Conservation (phyloP, 2,329 filamentous ascomycete species). For the Huntiella moniliformis region DNA sequence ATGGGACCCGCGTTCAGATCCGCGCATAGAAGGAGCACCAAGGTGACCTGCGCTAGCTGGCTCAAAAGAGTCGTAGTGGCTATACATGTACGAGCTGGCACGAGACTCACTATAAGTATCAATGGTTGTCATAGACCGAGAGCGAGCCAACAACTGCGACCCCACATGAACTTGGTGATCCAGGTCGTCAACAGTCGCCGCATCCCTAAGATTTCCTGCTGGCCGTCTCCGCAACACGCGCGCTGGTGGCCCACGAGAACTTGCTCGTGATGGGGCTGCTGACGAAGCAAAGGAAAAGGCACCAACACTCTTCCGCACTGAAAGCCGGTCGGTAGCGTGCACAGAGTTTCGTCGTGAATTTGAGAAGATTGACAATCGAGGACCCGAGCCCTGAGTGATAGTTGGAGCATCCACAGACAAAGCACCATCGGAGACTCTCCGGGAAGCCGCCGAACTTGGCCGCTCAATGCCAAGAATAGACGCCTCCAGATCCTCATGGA, state of each 20-base stretch:
- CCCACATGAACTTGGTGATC: slow-evolving; percentile 18
- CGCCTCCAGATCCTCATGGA: background rate
- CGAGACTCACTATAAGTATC: slow-evolving; percentile 43
- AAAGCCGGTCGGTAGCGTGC: slow-evolving; percentile 35
- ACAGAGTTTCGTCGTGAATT: slow-evolving; percentile 40
- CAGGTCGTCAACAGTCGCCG: slow-evolving; percentile 44
- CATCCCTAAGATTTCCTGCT: slow-evolving; percentile 55
- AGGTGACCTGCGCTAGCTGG: slow-evolving; percentile 20
- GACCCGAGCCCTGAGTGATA: slow-evolving; percentile 3
- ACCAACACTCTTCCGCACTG: slow-evolving; percentile 26
- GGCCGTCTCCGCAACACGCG: slow-evolving; percentile 52
- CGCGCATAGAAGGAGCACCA: slow-evolving; percentile 23
- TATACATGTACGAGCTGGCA: slow-evolving; percentile 32
- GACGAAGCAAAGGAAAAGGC: slow-evolving; percentile 6
- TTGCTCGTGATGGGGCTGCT: slow-evolving; percentile 12
- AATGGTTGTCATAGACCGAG: slow-evolving; percentile 35
- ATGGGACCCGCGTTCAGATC: slow-evolving; percentile 22
- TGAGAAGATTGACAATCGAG: slow-evolving; percentile 2
- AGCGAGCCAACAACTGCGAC: slow-evolving; percentile 15
- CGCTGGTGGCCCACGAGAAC: slow-evolving; percentile 28
- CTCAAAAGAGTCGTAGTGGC: slow-evolving; percentile 15
- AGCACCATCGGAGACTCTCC: slow-evolving; percentile 2
- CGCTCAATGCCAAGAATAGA: no score
- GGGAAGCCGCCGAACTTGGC: background rate
- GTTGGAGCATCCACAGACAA: slow-evolving; percentile 8